Evolutionary conservation across 768 basidiomycete species (phyloP).

Genomic region (Podaxis sp.): DNA sequence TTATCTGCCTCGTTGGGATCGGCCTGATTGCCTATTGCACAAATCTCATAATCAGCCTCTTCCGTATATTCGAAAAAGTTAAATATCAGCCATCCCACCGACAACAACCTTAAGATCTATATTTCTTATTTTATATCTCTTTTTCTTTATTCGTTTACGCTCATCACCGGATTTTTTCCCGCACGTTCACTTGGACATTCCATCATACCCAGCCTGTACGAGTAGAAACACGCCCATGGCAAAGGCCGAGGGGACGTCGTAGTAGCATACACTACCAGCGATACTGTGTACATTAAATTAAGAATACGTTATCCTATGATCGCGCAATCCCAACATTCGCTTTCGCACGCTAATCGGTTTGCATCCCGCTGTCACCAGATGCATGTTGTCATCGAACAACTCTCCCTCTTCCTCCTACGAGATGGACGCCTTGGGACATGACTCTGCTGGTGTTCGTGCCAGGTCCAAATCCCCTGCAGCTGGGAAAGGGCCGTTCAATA

Average conservation of each 20-base stretch:
- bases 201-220: neutral
- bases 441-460: neutral
- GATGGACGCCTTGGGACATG: conserved; percentile 5
- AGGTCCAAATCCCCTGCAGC: conserved; percentile 2
- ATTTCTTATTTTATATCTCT: neutral
- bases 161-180: neutral
- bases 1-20: conserved; percentile 77
- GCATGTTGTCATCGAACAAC: neutral
- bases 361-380: conserved; percentile 6
- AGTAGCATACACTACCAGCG: neutral
- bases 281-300: conserved; percentile 2
- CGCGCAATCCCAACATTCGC: neutral
- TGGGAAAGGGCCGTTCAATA: conserved; percentile 16
- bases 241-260: neutral
- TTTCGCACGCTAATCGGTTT: conserved; percentile 1
- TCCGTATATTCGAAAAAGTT: conserved; percentile 86
- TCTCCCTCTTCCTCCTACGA: conserved; percentile 2
- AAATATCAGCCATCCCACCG: conserved; percentile 56
- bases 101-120: conserved; percentile 2
- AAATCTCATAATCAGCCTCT: conserved; percentile 82
- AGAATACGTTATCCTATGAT: neutral
- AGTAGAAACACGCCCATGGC: conserved; percentile 2
- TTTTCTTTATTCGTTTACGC: neutral
- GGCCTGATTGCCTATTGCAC: conserved; percentile 79
- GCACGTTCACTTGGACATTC: neutral